Evolutionary conservation across 2,329 filamentous ascomycete species (phyloP), one percentile per base, ranked within the genome.

Genomic region (Xylaria sp.): DNA sequence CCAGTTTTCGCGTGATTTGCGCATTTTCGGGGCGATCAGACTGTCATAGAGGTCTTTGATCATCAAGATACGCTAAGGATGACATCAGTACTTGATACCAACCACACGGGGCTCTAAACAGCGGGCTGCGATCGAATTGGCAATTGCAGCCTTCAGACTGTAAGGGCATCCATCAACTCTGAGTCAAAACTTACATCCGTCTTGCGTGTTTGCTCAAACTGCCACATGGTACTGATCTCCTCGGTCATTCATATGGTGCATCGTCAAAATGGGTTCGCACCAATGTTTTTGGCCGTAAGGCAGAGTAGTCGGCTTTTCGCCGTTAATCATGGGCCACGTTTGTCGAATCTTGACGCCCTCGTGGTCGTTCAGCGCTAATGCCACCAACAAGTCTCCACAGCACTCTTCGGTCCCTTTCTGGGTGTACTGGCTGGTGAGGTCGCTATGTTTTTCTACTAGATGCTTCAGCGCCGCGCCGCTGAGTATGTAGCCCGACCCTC

Each of bases 401-500:
- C 81, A 83, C 58, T 81, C 77, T 3, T 75, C 67, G 11, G 75
- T 73, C 2, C 81, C 80, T 65, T 76, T 75, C 42, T 75, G 66
- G 65, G 85, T 83, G 67, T 83, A 85, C 59, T 80, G 77, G 31
- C 77, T 72, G 2, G 79, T 78, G 14, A 84, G 68, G 15, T 79
- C 76, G 0, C 76, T 77, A 37, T 82, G 77, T 25, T 77, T 68
- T 43, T 78, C 75, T 3, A 82, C 77, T 49, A 85, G 77, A 55
- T 78, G 77, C 66, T 80, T 76, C 70, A 89, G 75, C 3, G 86
- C 80, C 1, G 78, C 80, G 2, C 83, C 79, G 15, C 82, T 84
- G n/a, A 87, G 72, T 58, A 82, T 75, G 70, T 84, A 85, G n/a
- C 85, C 85, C 37, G 82, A 85, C 2, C 85, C 84, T 11, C 85